Conservation (phyloP, 495 filamentous ascomycete species). For the Daldinia caldariorum region DNA sequence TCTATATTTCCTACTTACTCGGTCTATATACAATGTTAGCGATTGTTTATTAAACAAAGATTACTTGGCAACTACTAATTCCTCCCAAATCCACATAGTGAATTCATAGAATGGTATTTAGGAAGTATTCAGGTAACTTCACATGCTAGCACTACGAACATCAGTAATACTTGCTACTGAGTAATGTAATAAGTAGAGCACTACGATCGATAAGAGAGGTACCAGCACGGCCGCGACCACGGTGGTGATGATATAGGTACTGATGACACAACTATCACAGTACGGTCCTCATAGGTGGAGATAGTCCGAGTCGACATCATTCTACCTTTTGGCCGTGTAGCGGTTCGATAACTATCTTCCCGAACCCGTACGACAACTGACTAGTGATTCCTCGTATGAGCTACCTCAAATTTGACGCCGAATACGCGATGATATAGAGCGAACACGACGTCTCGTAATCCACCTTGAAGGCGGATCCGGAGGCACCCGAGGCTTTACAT, state of each 20-base stretch:
- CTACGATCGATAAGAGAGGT: conserved; percentile 37
- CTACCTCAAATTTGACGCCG: conserved; percentile 1
- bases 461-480: conserved; percentile 31
- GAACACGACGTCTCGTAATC: conserved; percentile 32
- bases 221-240: conserved; percentile 16
- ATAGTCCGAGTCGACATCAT: too few relatives aligned
- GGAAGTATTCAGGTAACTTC: not conserved
- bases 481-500: too few relatives aligned
- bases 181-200: conserved; percentile 17
- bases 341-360: too few relatives aligned
- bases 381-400: conserved; percentile 9
- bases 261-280: too few relatives aligned
- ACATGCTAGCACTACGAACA: not conserved
- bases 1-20: not conserved
- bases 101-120: not conserved
- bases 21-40: too few relatives aligned
- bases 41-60: not conserved
- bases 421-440: conserved; percentile 8
- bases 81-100: not conserved
- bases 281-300: too few relatives aligned
- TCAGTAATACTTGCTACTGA: not conserved
- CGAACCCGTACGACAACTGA: not conserved
- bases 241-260: conserved; percentile 9
- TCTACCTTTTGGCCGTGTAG: too few relatives aligned
- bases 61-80: not conserved